Base-by-base conservation (phyloP, 2,329 filamentous ascomycete species). In the Stemphylium vesicarium region DNA sequence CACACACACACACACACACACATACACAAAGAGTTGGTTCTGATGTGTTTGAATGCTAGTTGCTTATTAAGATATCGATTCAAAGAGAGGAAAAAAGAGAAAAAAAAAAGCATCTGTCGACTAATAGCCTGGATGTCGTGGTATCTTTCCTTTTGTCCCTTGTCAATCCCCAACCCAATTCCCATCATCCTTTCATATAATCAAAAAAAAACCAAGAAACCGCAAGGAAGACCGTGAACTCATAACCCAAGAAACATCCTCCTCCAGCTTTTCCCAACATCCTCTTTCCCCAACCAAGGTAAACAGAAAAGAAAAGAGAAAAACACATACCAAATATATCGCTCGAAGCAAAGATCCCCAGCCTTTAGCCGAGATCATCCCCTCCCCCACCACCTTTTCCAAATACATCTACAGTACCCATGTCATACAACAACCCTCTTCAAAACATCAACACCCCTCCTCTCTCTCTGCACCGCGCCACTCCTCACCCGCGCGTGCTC, bases 331-430 rank as follows among this genome's bases (percentile, higher is more conserved):
- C 37, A 24, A 29, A 29, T 29, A 29, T 29, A 10, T 29, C 9
- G 8, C 9, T 29, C 9, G 9, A 29, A 11, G 7, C 15, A 15
- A 47, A 37, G 41, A 10, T 36, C 11, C 18, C 46, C 13, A 29
- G 15, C 15, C 32, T 31, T 29, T 9, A 11, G 26, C 26, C 26
- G 4, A 29, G 9, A 29, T 29, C 26, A 29, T 4, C 26, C 5
- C 10, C 2, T 3, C 22, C 22, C 22, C 11, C 20, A 7, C 4
- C 7, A 20, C 4, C 3, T 24, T 11, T 11, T 26, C 7, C 16
- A 39, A 24, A 15, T 42, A 55, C 69, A 73, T 73, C 60, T 72
- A 73, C 70, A 73, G 37, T 33, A 51, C 53, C 55, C 41, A 38
- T 26, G 42, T 73, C 63, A 74, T 56, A 74, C 63, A 44, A 69